Conservation (phyloP, 2,329 filamentous ascomycete species). For the Ascochyta clinopodiicola region DNA sequence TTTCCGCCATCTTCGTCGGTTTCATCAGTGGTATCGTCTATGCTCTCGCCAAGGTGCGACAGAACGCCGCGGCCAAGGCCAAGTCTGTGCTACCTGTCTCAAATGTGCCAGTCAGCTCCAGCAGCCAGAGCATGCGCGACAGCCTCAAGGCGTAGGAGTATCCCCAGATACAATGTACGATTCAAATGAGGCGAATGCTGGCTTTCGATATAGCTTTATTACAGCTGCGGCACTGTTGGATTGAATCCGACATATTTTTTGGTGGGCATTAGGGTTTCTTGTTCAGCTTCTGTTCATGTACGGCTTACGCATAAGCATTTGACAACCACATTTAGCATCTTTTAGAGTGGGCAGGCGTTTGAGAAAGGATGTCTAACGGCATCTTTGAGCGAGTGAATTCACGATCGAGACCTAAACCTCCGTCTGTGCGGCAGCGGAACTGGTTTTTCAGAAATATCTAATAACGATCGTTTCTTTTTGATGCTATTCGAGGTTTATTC, state of each 20-base stretch:
- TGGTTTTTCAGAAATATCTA: constrained; percentile 3
- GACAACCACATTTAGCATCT: constrained; percentile 9
- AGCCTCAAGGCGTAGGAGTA: constrained; percentile 65
- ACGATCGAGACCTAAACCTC: constrained; percentile 4
- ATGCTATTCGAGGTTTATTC: background rate
- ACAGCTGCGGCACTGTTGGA: constrained; percentile 20
- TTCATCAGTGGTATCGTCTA: constrained; percentile 95
- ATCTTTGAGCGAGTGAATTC: constrained; percentile 1
- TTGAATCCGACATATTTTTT: constrained; percentile 25
- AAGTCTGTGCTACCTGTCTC: constrained; percentile 71
- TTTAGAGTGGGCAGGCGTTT: constrained; percentile 13
- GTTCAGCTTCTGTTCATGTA: constrained; percentile 4
- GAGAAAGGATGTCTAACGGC: background rate
- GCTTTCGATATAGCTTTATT: constrained; percentile 18
- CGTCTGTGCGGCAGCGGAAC: constrained; percentile 1
- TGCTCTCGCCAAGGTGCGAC: constrained; percentile 82
- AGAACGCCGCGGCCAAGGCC: constrained; percentile 71
- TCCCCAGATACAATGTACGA: constrained; percentile 4
- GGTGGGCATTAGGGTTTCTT: background rate
- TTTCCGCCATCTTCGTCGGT: constrained; percentile 88
- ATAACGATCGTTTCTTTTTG: constrained; percentile 5
- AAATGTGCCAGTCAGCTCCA: constrained; percentile 80
- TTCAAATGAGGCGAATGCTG: constrained; percentile 19
- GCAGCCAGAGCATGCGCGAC: constrained; percentile 88
- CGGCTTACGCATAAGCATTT: constrained; percentile 7